These are phyloP conservation scores for Chlorella sp. DNA, from an alignment of 139 green algal genomes.

Conservation along the genomic window DNA sequence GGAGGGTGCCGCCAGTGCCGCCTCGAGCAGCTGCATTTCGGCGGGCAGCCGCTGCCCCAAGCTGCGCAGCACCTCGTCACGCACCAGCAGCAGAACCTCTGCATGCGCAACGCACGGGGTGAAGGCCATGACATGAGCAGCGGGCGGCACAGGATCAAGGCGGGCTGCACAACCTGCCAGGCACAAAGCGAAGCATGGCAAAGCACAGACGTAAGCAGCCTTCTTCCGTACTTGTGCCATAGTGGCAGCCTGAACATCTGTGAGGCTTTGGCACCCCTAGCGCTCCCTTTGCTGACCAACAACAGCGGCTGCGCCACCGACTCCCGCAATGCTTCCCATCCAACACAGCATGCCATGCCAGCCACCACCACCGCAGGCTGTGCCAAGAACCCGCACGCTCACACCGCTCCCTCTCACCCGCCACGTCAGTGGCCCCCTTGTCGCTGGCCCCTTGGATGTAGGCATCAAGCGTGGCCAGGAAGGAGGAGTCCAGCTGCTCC, in stretches of 20 bases:
- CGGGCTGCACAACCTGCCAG: too few species aligned
- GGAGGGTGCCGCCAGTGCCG: neutral
- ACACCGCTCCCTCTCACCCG: neutral
- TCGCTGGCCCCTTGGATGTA: neutral
- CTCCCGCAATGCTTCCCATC: neutral
- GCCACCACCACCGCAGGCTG: neutral
- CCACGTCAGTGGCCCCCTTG: neutral
- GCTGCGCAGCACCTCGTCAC: constrained; percentile 27
- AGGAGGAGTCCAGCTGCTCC: constrained; percentile 2
- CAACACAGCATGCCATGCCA: neutral
- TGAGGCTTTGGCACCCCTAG: too few species aligned
- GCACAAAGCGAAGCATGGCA: neutral
- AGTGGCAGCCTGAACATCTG: neutral
- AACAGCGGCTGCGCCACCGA: too few species aligned
- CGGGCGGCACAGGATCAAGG: too few species aligned
- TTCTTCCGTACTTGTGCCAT: neutral
- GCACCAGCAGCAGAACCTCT: constrained; percentile 30
- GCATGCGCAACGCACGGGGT: neutral
- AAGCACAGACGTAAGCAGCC: neutral
- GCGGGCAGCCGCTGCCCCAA: constrained; percentile 20
- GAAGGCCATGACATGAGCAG: neutral
- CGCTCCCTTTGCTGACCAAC: too few species aligned
- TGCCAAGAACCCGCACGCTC: too few species aligned
- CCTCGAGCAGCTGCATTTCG: constrained; percentile 34
- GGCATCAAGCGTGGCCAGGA: constrained; percentile 7